Conservation (phyloP, 495 filamentous ascomycete species). For the Pseudotulostoma volvatum region DNA sequence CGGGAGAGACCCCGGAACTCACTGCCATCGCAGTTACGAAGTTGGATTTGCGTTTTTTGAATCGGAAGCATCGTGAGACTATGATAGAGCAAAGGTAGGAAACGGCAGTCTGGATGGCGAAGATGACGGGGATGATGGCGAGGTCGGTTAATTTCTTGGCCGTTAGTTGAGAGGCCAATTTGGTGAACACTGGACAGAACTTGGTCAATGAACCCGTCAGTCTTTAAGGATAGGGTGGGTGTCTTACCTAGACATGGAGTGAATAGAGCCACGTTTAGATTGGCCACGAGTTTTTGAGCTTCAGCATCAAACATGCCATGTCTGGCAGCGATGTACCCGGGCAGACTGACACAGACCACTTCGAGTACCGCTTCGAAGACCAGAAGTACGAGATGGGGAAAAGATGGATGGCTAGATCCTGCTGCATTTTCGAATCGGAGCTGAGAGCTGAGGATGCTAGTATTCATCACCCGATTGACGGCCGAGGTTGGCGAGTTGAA, state of each 20-base stretch:
- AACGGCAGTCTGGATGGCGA: conserved; percentile 67
- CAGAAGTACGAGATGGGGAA: conserved; percentile 62
- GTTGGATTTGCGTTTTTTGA: conserved; percentile 71
- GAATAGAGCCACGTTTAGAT: conserved; percentile 85
- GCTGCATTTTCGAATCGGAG: no score
- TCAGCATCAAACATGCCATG: conserved; percentile 86
- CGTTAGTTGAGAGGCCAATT: conserved; percentile 88
- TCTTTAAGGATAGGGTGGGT: neutral
- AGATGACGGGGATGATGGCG: conserved; percentile 86
- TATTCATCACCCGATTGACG: no score
- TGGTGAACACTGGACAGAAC: conserved; percentile 68
- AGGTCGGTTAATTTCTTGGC: conserved; percentile 78
- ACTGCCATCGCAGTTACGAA: conserved; percentile 95
- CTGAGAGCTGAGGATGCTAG: no score
- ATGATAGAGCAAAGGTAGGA: conserved; percentile 59
- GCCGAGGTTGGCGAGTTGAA: no score
- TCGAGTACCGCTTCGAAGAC: conserved; percentile 95
- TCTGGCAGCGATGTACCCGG: conserved; percentile 84
- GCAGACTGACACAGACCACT: conserved; percentile 85
- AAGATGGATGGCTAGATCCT: conserved; percentile 46
- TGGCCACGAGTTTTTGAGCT: conserved; percentile 87
- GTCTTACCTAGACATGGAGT: conserved; percentile 87
- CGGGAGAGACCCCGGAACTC: no score
- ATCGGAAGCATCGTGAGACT: conserved; percentile 57
- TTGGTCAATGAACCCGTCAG: neutral